A percentile compares a stretch with the other conserved stretches of the same genome.
Evolutionary conservation across 2,329 filamentous ascomycete genomes (phyloP).

Genomic region (Aspergillus jensenii): DNA sequence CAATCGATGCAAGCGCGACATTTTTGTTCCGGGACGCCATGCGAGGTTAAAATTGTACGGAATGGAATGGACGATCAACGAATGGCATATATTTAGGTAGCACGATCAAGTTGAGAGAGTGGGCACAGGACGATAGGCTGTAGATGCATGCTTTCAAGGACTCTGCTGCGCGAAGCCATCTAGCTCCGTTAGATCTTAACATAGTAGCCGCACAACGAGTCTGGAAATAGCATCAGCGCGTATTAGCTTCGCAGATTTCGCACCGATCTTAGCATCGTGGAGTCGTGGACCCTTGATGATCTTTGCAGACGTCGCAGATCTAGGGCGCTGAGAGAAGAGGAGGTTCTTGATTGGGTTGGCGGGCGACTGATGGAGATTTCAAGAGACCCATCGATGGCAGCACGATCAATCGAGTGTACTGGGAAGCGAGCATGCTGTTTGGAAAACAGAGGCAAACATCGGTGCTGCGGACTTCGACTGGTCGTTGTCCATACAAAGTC

Average conservation of each 20-base stretch:
- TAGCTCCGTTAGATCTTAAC: conserved; percentile 3
- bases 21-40: background rate
- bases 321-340: background rate
- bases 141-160: background rate
- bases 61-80: conserved; percentile 2
- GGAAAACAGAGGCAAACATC: background rate
- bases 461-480: background rate
- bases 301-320: conserved; percentile 1
- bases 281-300: conserved; percentile 1
- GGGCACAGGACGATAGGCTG: conserved; percentile 10
- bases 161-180: background rate
- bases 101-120: conserved; percentile 4
- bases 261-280: background rate
- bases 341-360: conserved; percentile 6
- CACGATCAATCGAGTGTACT: background rate
- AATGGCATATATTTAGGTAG: conserved; percentile 2
- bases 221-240: conserved; percentile 23
- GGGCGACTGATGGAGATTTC: background rate
- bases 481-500: background rate
- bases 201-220: conserved; percentile 6
- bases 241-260: conserved; percentile 12
- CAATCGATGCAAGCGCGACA: conserved; percentile 15
- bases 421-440: background rate
- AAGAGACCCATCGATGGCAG: background rate
- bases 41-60: conserved; percentile 7